Conservation (phyloP, 2,329 filamentous ascomycete genomes). For the Dothiorella sarmentorum region DNA sequence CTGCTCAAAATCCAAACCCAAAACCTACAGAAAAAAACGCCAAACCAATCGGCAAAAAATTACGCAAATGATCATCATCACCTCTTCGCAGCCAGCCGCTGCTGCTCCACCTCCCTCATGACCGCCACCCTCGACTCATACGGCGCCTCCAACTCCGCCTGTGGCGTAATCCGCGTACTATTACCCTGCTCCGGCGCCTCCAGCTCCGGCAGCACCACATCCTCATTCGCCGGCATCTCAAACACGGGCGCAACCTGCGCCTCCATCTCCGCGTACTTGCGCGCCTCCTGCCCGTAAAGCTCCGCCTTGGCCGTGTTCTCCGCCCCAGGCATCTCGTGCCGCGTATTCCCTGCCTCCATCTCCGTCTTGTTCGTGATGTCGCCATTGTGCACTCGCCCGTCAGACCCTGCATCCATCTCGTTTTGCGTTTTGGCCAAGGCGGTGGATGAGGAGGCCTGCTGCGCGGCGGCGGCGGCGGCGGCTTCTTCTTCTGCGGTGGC, state of each 20-base stretch:
- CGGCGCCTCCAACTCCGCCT: slow-evolving; percentile 2
- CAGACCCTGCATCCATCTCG: slow-evolving; percentile 5
- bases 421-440: not conserved
- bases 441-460: too few species aligned
- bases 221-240: slow-evolving; percentile 14
- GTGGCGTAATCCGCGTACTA: too few species aligned
- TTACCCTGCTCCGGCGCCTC: slow-evolving; percentile 6
- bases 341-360: not conserved
- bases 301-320: not conserved
- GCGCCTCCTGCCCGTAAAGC: slow-evolving; percentile 5
- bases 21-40: not conserved
- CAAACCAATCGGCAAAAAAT: not conserved
- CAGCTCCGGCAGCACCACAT: slow-evolving; percentile 1
- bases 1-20: not conserved
- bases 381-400: not conserved
- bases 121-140: slow-evolving; percentile 1
- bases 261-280: slow-evolving; percentile 10
- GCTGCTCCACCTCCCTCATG: not conserved
- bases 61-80: not conserved
- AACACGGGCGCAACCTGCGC: not conserved
- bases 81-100: not conserved
- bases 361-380: slow-evolving; percentile 1
- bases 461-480: not conserved
- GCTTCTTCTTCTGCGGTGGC: not conserved
- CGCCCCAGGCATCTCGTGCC: slow-evolving; percentile 11